Evolutionary conservation across 345 rosid species (phyloP), one percentile per base, ranked within the genome.

Genomic region (Brassica carinata): DNA sequence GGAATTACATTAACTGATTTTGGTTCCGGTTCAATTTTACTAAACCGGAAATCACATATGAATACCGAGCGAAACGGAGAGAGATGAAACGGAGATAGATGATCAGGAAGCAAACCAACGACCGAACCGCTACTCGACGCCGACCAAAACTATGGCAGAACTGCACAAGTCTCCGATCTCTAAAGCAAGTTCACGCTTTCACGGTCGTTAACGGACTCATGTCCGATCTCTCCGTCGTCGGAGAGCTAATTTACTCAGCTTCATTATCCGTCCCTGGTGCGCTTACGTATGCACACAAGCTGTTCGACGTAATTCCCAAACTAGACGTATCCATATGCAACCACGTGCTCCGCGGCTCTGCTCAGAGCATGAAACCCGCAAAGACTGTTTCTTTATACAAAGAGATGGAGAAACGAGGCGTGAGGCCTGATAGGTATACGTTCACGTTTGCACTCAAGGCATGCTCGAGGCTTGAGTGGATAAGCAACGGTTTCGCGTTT

Each of bases 391-490:
- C 75, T 4, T 75, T 86, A 19, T 91, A 86, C 69, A 40, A 58
- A 23, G 87, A 85, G 81, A 91, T 91, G 94, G 94, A 78, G 81
- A 86, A 74, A 30, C 71, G 79, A 0, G 80, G 82, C 27, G 73
- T 78, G 33, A 77, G 57, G 80, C 89, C 91, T 30, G 89, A 88
- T 85, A 80, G 85, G 18, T 90, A 73, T 72, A 91, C 97, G 33
- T 87, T 88, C 67, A 85, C 93, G 36, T 91, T 89, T 76, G 84
- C 87, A 51, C 90, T 91, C 40, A 91, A 91, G 73, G 97, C 91
- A 2, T 88, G 94, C 64, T 84, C 90, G 9, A 86, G 74, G 88
- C 85, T 88, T 77, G 77, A 79, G 65, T 88, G 85, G 89, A 82
- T 78, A 63, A 83, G 77, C 3, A 84, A 55, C 80, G 94, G 94